Evolutionary conservation across 345 rosid genomes (phyloP).

Genomic region (Ceriops zippeliana): DNA sequence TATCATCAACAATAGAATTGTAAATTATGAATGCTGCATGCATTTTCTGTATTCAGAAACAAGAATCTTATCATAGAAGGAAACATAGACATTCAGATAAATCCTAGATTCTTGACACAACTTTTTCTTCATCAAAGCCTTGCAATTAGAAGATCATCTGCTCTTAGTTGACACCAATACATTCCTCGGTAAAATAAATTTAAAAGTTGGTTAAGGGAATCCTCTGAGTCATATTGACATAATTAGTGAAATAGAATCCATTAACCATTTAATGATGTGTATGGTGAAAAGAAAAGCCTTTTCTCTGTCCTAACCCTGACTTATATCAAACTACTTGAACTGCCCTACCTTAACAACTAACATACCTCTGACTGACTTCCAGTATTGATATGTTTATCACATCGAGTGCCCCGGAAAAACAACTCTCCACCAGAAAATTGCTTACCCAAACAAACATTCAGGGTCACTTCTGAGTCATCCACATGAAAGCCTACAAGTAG

Average conservation of each 20-base stretch:
- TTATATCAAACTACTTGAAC: slow-evolving; percentile 61
- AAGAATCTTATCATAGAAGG: no score
- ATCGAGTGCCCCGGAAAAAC: slow-evolving; percentile 80
- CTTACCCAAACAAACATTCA: slow-evolving; percentile 91
- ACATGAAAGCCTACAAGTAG: slow-evolving; percentile 78
- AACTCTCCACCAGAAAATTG: slow-evolving; percentile 83
- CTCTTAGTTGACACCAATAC: no score
- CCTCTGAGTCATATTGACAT: background rate
- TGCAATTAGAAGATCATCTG: no score
- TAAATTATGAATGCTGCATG: no score
- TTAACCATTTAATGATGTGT: no score
- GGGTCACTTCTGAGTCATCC: slow-evolving; percentile 92
- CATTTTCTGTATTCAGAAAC: no score
- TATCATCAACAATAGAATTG: no score
- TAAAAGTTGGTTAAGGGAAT: no score
- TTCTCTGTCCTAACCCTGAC: slow-evolving; percentile 51
- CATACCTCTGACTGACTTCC: slow-evolving; percentile 64
- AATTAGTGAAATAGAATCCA: background rate
- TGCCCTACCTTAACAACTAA: slow-evolving; percentile 41
- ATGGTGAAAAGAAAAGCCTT: background rate
- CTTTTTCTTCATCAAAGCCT: no score
- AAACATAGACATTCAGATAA: no score
- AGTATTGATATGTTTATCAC: slow-evolving; percentile 79
- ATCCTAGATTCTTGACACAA: no score
- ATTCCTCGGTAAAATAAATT: no score